Evolutionary conservation across 768 basidiomycete genomes (phyloP), one percentile per base, ranked within the genome.

Genomic region (Galerina sulciceps): DNA sequence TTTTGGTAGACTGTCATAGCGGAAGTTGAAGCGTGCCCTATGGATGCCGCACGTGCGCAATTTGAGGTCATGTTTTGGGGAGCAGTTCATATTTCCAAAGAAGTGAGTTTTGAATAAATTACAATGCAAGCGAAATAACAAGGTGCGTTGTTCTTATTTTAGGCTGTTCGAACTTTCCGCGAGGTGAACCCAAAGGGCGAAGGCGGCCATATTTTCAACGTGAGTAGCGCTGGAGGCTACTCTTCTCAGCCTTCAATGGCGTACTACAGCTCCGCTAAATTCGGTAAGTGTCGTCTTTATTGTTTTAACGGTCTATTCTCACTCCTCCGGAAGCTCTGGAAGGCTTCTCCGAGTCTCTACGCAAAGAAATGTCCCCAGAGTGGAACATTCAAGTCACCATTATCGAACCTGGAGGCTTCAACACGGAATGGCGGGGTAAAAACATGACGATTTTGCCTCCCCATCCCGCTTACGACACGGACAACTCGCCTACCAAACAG

Each of bases 361-460:
- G 67, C 0, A 67, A 66, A 40, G 80, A 81, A 50, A 38, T 81
- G 41, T 66, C 69, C 15, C 78, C 76, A 1, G 65, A 64, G 11
- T 81, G 81, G 79, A 81, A 80, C 55, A 80, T 79, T 36, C 60
- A 65, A 22, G 61, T 45, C 36, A 58, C 59, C 34, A 62, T 70
- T 23, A 40, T 67, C 53, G 60, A 69, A 55, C 67, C 65, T 10
- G 69, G 67, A 51, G 66, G 64, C 2, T 71, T 69, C 55, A 57
- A 65, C 10, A 68, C 66, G 20, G 63, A 65, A 46, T 68, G 71
- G 68, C 48, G 47, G 2, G 38, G 46, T 17, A 63, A 57, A 11
- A 49, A 44, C 6, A 55, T 58, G 53, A 50, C 57, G 6, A 64
- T 47, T 10, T 45, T 69, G 4, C 65, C 69, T 31, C 49, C 64